Evolutionary conservation across 2,329 filamentous ascomycete species (phyloP), one percentile per base, ranked within the genome.

Genomic region (Taxawa tesnikishii): DNA sequence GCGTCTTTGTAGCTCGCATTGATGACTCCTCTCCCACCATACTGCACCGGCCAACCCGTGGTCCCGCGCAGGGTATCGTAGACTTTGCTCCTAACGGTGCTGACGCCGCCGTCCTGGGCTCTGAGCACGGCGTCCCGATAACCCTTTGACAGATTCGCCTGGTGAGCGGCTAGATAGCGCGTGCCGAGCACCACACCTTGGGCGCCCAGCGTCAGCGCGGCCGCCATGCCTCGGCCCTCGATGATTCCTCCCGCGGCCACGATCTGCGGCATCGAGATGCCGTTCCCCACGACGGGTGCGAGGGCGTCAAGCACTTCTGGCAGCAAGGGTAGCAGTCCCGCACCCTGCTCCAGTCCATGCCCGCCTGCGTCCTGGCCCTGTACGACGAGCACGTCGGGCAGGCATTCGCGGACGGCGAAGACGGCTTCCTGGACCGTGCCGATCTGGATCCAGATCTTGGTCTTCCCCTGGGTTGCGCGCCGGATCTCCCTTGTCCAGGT

Each of bases 341-440:
- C 64, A 2, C 70, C 72, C 16, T 55, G 52, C 1, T 59, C 60
- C 30, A 68, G 67, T 38, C 76, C 74, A 47, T 79, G 75, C 0
- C 75, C 75, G 4, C 75, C 75, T 1, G 75, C 75, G 50, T 79
- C 75, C 3, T 61, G 59, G 3, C 75, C 75, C 48, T 79, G 75
- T 2, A 71, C 59, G 5, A 78, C 68, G 2, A 80, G 38, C 7
- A 69, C 70, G 46, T 79, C 72, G 1, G 69, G 58, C 11, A 34
- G 55, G 0, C 62, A 64, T 15, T 64, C 55, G 13, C 42, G 28
- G 1, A 62, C 56, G 1, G 66, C 65, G 33, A 62, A 57, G n/a
- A 65, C 34, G 4, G 73, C 73, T 4, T 70, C 65, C 1, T 51
- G 48, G 2, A 79, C 68, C 16, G 67, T 74, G 15, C 73, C 73